Percentiles rank a stretch among this genome's conserved stretches.
Conservation (phyloP, 1,139 yeast genomes). For the Komagataea norvegica region DNA sequence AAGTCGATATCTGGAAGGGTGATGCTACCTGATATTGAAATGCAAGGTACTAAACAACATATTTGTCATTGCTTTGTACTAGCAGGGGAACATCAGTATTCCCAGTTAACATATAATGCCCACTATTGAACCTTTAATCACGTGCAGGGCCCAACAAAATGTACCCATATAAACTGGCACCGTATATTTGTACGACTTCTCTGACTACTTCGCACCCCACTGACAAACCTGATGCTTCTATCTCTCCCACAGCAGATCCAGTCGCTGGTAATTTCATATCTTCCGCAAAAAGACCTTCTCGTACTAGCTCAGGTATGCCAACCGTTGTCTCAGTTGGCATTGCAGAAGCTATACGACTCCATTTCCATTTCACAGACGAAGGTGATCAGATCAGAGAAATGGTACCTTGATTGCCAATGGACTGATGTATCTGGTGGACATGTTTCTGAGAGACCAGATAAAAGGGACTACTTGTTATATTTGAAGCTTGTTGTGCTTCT, state of each 20-base stretch:
- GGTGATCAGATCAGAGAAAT: constrained; percentile 21
- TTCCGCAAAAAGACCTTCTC: constrained; percentile 10
- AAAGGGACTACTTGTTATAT: constrained; percentile 31
- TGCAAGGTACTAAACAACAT: too few relatives aligned
- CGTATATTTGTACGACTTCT: too few relatives aligned
- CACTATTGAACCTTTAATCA: too few relatives aligned
- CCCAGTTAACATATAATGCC: too few relatives aligned
- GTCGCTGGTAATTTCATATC: neutral
- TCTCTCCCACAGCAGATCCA: constrained; percentile 1
- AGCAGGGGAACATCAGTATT: too few relatives aligned
- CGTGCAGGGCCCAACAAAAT: too few relatives aligned
- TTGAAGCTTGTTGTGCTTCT: constrained; percentile 28
- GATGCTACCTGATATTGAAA: too few relatives aligned
- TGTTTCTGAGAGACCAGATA: too few relatives aligned
- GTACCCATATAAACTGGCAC: too few relatives aligned
- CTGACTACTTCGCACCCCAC: too few relatives aligned
- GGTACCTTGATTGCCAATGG: constrained; percentile 29
- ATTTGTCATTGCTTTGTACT: too few relatives aligned
- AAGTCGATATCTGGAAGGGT: too few relatives aligned
- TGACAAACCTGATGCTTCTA: neutral
- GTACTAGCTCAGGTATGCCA: neutral
- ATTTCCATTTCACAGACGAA: constrained; percentile 30
- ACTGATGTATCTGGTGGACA: constrained; percentile 31
- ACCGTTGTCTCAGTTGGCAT: neutral
- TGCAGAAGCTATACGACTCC: constrained; percentile 24